phyloP scores from a whole-genome alignment of 2,329 filamentous ascomycete species.

The Bipolaris cookei region DNA sequence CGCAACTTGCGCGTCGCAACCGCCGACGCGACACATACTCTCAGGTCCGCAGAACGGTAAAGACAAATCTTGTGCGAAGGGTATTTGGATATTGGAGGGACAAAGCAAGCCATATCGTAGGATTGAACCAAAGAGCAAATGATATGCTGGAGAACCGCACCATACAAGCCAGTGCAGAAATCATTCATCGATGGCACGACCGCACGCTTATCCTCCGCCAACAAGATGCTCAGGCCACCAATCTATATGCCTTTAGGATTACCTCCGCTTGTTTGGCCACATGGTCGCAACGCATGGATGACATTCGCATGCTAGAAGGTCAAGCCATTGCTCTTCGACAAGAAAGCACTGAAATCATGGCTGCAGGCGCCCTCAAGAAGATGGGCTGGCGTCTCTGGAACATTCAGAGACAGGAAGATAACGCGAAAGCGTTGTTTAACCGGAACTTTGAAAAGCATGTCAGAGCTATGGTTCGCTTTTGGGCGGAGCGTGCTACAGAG shows the following conservation, averaged over 20 bases:
- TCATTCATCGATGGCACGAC: slow-evolving; percentile 54
- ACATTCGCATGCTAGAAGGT: slow-evolving; percentile 41
- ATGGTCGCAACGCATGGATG: slow-evolving; percentile 35
- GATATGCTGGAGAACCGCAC: slow-evolving; percentile 32
- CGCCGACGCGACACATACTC: slow-evolving; percentile 64
- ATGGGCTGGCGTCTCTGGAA: slow-evolving; percentile 66
- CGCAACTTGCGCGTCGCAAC: slow-evolving; percentile 57
- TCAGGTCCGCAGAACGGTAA: slow-evolving; percentile 59
- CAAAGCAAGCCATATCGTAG: slow-evolving; percentile 24
- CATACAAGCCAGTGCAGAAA: slow-evolving; percentile 32
- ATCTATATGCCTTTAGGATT: slow-evolving; percentile 39
- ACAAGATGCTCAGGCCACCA: slow-evolving; percentile 29
- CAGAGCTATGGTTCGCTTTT: slow-evolving; percentile 62
- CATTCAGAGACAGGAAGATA: slow-evolving; percentile 57
- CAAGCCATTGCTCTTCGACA: slow-evolving; percentile 56
- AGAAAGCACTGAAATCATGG: slow-evolving; percentile 55
- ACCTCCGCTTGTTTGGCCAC: slow-evolving; percentile 35
- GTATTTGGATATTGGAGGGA: slow-evolving; percentile 50
- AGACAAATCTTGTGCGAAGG: slow-evolving; percentile 59
- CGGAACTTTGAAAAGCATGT: slow-evolving; percentile 63
- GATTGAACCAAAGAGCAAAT: slow-evolving; percentile 42
- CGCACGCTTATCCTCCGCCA: slow-evolving; percentile 39
- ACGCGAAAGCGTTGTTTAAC: slow-evolving; percentile 59
- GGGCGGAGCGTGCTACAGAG: slow-evolving; percentile 56
- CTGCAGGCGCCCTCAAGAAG: slow-evolving; percentile 59